Percentiles rank a stretch among this genome's conserved stretches.
Evolutionary conservation across 2,329 filamentous ascomycete genomes (phyloP).

Genomic region (Macrophomina pseudophaseolina): DNA sequence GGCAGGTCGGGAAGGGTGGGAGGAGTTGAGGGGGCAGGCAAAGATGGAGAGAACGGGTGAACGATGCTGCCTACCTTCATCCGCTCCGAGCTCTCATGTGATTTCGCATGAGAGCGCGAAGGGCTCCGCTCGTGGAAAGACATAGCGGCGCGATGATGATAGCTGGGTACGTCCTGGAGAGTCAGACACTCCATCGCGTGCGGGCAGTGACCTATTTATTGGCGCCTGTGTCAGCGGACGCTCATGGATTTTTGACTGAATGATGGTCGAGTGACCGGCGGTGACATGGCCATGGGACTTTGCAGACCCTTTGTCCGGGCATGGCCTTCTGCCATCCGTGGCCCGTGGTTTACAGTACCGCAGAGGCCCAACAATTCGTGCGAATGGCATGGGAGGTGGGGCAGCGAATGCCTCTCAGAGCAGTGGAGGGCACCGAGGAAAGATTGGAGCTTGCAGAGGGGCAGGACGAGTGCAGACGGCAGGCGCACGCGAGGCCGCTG

Average conservation of each 20-base stretch:
- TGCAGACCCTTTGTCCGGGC: background rate
- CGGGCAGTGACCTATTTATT: background rate
- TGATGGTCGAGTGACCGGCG: background rate
- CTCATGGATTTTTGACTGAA: background rate
- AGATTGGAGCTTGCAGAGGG: background rate
- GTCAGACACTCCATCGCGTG: constrained; percentile 44
- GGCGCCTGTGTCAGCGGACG: background rate
- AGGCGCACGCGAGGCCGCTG: background rate
- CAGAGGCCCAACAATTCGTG: background rate
- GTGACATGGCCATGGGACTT: background rate
- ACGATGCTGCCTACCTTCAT: constrained; percentile 14
- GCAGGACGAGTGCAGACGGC: background rate
- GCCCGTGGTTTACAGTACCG: background rate
- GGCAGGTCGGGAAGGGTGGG: background rate
- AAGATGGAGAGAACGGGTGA: background rate
- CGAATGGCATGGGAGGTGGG: background rate
- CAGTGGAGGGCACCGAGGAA: background rate
- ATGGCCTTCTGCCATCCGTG: background rate
- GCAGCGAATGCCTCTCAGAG: background rate
- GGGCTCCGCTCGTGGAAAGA: background rate
- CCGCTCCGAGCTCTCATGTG: constrained; percentile 1
- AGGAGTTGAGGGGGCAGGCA: background rate
- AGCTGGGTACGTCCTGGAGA: constrained; percentile 42
- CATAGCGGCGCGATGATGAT: constrained; percentile 17
- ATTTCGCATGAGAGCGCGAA: background rate